These are phyloP conservation scores for Vinca minor DNA, from an alignment of 257 asterid species.

Conservation along the genomic window DNA sequence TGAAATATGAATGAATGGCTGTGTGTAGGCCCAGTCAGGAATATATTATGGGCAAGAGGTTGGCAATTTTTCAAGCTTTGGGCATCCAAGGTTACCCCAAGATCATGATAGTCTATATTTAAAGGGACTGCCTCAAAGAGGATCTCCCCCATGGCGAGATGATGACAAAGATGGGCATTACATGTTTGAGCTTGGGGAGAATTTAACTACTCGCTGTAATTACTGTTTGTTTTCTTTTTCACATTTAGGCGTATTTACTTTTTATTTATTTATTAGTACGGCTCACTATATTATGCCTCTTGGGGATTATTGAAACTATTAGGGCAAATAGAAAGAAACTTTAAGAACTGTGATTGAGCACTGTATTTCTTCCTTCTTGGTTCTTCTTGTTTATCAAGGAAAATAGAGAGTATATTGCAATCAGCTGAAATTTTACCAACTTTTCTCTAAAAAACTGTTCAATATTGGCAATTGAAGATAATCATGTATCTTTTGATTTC, in stretches of 20 bases:
- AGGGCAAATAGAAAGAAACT: not conserved
- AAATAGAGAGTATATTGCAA: not conserved
- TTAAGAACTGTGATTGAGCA: not conserved
- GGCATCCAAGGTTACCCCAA: constrained; percentile 35
- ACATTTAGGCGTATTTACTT: constrained; percentile 12
- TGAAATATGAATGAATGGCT: constrained; percentile 27
- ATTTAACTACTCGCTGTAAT: constrained; percentile 56
- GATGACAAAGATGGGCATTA: constrained; percentile 58
- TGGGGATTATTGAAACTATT: not conserved
- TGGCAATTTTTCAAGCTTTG: constrained; percentile 47
- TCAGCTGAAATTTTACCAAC: not conserved
- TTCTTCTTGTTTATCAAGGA: not conserved
- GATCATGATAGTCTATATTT: constrained; percentile 33
- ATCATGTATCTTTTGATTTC: too few relatives aligned
- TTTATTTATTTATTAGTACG: constrained; percentile 5
- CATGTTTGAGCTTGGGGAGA: constrained; percentile 53
- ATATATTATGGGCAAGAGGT: constrained; percentile 40
- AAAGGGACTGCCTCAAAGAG: constrained; percentile 43
- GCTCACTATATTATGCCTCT: not conserved
- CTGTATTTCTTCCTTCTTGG: not conserved
- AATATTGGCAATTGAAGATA: not conserved
- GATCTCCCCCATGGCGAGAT: constrained; percentile 54
- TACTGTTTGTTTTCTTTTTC: constrained; percentile 23
- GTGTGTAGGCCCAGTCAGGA: constrained; percentile 52
- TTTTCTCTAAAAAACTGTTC: not conserved